Conservation (phyloP, 2,329 filamentous ascomycete genomes). For the Myrmaecium sp. region DNA sequence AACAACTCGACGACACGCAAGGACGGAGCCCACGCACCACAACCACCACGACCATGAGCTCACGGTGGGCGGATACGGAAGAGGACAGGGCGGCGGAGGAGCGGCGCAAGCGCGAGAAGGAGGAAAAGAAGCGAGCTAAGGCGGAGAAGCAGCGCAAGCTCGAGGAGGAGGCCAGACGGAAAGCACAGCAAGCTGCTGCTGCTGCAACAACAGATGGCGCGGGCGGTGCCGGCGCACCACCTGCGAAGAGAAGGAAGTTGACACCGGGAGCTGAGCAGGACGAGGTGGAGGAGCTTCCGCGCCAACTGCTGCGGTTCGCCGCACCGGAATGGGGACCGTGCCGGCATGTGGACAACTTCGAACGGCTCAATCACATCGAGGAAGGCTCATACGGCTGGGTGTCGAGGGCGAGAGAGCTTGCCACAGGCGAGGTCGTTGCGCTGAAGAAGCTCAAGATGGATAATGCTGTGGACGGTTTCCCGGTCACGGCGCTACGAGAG, state of each 20-base stretch:
- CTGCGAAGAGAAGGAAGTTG: constrained; percentile 45
- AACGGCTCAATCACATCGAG: constrained; percentile 90
- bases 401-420: constrained; percentile 58
- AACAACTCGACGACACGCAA: neutral
- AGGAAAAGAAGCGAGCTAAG: constrained; percentile 74
- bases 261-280: constrained; percentile 28
- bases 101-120: constrained; percentile 63
- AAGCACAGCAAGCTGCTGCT: constrained; percentile 11
- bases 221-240: no score
- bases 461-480: constrained; percentile 60
- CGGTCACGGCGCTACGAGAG: constrained; percentile 82
- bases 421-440: constrained; percentile 67
- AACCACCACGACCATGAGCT: constrained; percentile 43
- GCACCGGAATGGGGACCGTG: constrained; percentile 51
- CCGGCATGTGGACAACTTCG: constrained; percentile 71
- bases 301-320: constrained; percentile 56
- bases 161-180: constrained; percentile 32
- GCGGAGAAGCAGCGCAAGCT: constrained; percentile 60
- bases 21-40: constrained; percentile 12
- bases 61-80: constrained; percentile 76
- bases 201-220: constrained; percentile 9
- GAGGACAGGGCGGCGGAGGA: constrained; percentile 62
- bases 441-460: constrained; percentile 91
- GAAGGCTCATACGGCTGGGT: constrained; percentile 96
- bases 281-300: constrained; percentile 17